These are phyloP conservation scores for Manihot esculenta DNA, from an alignment of 441 rosid genomes.

Conservation along the genomic window DNA sequence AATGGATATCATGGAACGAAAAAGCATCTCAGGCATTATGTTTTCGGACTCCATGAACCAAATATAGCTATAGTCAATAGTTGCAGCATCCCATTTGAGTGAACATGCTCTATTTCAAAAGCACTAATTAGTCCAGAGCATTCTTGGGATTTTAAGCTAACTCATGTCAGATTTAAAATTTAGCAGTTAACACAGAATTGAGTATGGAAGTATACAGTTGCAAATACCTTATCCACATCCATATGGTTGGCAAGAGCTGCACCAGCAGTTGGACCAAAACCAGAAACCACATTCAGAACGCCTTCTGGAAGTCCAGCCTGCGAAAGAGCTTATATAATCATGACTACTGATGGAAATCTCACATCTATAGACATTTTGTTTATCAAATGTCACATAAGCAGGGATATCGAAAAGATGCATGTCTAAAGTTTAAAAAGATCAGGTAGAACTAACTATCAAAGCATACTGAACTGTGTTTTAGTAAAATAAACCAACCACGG, in stretches of 20 bases:
- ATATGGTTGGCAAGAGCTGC: constrained; percentile 39
- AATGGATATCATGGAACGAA: too few species aligned
- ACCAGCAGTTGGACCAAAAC: constrained; percentile 38
- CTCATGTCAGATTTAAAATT: background rate
- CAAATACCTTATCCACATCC: constrained; percentile 38
- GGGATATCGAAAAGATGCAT: background rate
- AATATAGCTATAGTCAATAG: too few species aligned
- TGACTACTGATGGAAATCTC: background rate
- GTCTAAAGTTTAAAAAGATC: background rate
- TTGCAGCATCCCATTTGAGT: too few species aligned
- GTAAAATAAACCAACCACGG: background rate
- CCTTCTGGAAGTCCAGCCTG: constrained; percentile 44
- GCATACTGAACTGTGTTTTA: background rate
- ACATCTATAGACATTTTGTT: background rate
- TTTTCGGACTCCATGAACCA: too few species aligned
- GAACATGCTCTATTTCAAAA: too few species aligned
- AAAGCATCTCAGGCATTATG: too few species aligned
- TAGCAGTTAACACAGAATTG: background rate
- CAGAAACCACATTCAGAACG: constrained; percentile 38
- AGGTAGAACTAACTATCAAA: background rate
- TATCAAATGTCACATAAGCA: background rate
- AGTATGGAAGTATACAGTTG: background rate
- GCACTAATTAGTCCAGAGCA: too few species aligned
- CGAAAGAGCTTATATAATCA: constrained; percentile 11
- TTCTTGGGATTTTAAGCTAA: background rate